phyloP scores from a whole-genome alignment of 208 protist species.

The Acanthamoeba rhysodes region DNA sequence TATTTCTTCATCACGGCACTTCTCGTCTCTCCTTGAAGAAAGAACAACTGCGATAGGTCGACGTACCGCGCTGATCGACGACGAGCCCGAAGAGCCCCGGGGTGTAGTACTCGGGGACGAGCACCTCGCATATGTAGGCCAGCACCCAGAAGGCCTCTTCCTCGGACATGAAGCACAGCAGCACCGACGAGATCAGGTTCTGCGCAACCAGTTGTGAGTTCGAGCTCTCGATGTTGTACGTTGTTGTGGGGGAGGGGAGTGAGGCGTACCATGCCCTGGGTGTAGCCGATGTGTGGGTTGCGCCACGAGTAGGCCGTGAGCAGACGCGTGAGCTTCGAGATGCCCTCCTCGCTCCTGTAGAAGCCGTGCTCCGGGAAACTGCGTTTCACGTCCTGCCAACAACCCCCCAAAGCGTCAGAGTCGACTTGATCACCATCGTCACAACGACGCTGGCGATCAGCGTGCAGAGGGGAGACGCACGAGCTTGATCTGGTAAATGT shows the following conservation, averaged over 20 bases:
- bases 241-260: too few species aligned
- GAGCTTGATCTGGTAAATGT: conserved; percentile 45
- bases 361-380: conserved; percentile 68
- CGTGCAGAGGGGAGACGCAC: background rate
- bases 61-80: conserved; percentile 64
- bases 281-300: conserved; percentile 66
- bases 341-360: conserved; percentile 69
- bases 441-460: background rate
- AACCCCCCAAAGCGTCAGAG: background rate
- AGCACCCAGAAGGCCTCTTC: conserved; percentile 68
- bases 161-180: conserved; percentile 71
- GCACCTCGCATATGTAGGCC: conserved; percentile 58
- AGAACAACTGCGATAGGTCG: background rate
- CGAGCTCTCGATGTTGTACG: background rate
- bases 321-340: conserved; percentile 20
- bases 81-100: conserved; percentile 65
- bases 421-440: background rate
- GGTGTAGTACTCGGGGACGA: conserved; percentile 64
- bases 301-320: conserved; percentile 70
- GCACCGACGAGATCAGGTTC: conserved; percentile 62
- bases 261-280: conserved; percentile 57
- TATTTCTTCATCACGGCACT: background rate
- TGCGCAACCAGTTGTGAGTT: background rate
- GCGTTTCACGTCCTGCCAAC: conserved; percentile 18
- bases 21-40: too few species aligned